Conservation (phyloP, 2,329 filamentous ascomycete species). For the Emergomyces pasteurianus region DNA sequence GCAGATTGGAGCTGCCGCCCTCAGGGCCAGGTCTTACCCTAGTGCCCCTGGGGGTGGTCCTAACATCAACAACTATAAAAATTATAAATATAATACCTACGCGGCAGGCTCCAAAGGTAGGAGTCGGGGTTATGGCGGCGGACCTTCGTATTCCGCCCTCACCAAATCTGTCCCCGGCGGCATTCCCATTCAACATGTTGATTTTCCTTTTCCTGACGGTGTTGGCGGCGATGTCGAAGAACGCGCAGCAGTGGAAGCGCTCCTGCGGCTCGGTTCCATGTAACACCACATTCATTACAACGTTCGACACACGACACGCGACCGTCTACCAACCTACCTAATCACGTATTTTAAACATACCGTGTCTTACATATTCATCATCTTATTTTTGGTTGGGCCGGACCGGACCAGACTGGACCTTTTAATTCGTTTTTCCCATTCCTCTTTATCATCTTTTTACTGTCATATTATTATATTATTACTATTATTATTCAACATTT, state of each 20-base stretch:
- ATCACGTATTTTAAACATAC: constrained; percentile 1
- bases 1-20: constrained; percentile 70
- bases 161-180: constrained; percentile 29
- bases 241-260: constrained; percentile 37
- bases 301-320: constrained; percentile 8
- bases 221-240: constrained; percentile 26
- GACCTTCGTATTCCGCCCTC: constrained; percentile 27
- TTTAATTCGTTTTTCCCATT: background rate
- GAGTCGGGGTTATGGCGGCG: constrained; percentile 18
- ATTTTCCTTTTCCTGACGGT: constrained; percentile 23
- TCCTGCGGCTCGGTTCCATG: constrained; percentile 38
- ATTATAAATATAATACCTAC: constrained; percentile 25
- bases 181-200: constrained; percentile 22
- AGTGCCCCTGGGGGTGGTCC: constrained; percentile 32
- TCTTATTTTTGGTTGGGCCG: constrained; percentile 15
- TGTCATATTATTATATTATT: background rate
- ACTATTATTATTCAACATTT: background rate
- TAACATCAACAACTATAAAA: constrained; percentile 4
- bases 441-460: background rate
- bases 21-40: constrained; percentile 53
- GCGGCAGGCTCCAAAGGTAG: constrained; percentile 23
- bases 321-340: background rate
- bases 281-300: constrained; percentile 19
- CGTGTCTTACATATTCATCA: background rate
- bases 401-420: constrained; percentile 11